A percentile compares a stretch with the other conserved stretches of the same genome.
phyloP scores from a whole-genome alignment of 2,329 filamentous ascomycete species.

The Coniochaeta sp. region DNA sequence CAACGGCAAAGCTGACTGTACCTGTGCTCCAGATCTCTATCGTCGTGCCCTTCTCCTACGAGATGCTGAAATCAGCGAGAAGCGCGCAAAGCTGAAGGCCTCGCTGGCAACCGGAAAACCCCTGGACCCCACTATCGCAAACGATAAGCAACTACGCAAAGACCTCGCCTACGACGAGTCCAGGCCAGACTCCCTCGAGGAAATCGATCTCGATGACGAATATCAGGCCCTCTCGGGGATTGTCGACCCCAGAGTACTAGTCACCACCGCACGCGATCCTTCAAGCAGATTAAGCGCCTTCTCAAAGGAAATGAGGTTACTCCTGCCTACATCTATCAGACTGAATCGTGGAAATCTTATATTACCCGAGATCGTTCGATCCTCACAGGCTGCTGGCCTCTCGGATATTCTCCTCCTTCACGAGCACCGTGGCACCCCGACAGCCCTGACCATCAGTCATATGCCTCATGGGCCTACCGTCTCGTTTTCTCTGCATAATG shows the following conservation, averaged over 20 bases:
- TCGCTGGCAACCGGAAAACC: constrained; percentile 86
- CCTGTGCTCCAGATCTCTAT: constrained; percentile 58
- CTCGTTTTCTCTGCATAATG: constrained; percentile 82
- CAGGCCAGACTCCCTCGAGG: constrained; percentile 57
- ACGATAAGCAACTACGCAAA: constrained; percentile 75
- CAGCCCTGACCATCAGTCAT: constrained; percentile 79
- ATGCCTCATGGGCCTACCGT: constrained; percentile 81
- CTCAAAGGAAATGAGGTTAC: constrained; percentile 69
- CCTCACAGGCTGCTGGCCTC: constrained; percentile 71
- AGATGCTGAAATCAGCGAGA: constrained; percentile 89
- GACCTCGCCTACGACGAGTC: constrained; percentile 95
- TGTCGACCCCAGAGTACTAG: constrained; percentile 61
- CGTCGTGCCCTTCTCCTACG: constrained; percentile 78
- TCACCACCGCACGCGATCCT: constrained; percentile 86
- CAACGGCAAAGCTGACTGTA: neutral
- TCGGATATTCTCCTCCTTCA: constrained; percentile 83
- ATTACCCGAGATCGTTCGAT: constrained; percentile 74
- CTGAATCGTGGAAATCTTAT: constrained; percentile 89
- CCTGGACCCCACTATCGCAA: constrained; percentile 71
- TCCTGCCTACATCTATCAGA: constrained; percentile 78
- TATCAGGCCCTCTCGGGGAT: constrained; percentile 88
- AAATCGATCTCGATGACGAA: constrained; percentile 77
- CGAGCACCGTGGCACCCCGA: constrained; percentile 88
- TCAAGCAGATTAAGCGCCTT: constrained; percentile 81
- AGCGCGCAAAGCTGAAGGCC: constrained; percentile 77